These are phyloP conservation scores for Zopfochytrium polystomum DNA, from an alignment of 371 early-diverging fungal genomes.

Conservation along the genomic window DNA sequence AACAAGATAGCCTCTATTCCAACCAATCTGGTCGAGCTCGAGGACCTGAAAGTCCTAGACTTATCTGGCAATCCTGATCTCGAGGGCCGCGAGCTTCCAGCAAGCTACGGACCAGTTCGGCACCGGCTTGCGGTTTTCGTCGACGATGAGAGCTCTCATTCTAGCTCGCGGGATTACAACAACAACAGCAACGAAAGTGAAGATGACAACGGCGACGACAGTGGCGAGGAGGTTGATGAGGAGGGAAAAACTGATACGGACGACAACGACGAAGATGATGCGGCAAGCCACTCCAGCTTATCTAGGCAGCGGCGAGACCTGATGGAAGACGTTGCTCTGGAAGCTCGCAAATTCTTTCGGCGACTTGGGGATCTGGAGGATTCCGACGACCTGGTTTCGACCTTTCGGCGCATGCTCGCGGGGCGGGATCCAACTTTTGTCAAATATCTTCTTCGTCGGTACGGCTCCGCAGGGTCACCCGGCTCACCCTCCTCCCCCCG, in stretches of 20 bases:
- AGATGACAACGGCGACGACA: conserved; percentile 5
- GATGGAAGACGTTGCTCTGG: conserved; percentile 25
- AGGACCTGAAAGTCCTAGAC: conserved; percentile 37
- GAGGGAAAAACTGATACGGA: conserved; percentile 26
- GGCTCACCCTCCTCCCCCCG: background rate
- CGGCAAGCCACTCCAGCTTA: background rate
- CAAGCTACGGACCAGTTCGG: conserved; percentile 29
- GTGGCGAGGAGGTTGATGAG: conserved; percentile 17
- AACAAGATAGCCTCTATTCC: conserved; percentile 35
- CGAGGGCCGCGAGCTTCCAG: conserved; percentile 15
- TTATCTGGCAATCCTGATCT: conserved; percentile 32
- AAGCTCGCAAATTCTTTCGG: conserved; percentile 20
- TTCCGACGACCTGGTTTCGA: conserved; percentile 12
- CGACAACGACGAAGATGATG: conserved; percentile 17
- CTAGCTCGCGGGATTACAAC: conserved; percentile 17
- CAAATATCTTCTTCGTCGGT: conserved; percentile 36
- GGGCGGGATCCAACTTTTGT: conserved; percentile 31
- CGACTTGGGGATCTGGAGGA: conserved; percentile 21
- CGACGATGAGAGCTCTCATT: conserved; percentile 28
- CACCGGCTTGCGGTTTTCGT: conserved; percentile 37
- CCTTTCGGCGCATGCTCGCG: conserved; percentile 27
- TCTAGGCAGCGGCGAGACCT: conserved; percentile 10
- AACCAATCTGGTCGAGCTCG: conserved; percentile 26
- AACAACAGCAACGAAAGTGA: conserved; percentile 4
- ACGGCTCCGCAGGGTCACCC: conserved; percentile 19